phyloP scores from a whole-genome alignment of 2,329 filamentous ascomycete species.

The Aspergillus caelatus region DNA sequence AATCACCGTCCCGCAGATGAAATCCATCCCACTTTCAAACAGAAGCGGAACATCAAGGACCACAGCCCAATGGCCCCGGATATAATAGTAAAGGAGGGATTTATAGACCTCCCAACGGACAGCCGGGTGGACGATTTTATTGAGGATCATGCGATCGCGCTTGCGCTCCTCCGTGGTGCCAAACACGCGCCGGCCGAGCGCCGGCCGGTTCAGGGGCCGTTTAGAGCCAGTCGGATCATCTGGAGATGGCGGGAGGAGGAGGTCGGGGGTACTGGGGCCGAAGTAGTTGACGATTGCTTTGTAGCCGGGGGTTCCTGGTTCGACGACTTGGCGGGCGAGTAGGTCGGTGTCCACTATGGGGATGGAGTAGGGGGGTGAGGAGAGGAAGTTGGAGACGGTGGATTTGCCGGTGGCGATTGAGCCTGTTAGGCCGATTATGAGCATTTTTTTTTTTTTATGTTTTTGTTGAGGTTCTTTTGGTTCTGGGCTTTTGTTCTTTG shows the following conservation, averaged over 20 bases:
- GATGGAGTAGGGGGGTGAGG: constrained; percentile 77
- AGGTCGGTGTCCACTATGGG: constrained; percentile 94
- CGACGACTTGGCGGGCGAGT: constrained; percentile 88
- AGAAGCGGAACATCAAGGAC: constrained; percentile 90
- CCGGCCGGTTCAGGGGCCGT: constrained; percentile 78
- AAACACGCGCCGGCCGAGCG: constrained; percentile 83
- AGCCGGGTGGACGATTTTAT: constrained; percentile 89
- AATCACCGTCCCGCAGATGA: constrained; percentile 79
- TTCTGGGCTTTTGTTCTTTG: neutral
- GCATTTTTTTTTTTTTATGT: constrained; percentile 61
- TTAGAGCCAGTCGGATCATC: constrained; percentile 35
- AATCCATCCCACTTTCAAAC: constrained; percentile 85
- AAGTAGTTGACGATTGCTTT: constrained; percentile 81
- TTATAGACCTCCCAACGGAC: constrained; percentile 82
- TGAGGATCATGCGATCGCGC: constrained; percentile 75
- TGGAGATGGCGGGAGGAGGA: constrained; percentile 65
- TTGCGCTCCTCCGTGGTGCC: constrained; percentile 71
- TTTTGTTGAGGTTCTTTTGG: neutral
- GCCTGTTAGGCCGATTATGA: constrained; percentile 92
- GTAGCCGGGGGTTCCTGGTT: constrained; percentile 86
- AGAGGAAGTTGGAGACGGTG: constrained; percentile 84
- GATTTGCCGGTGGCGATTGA: constrained; percentile 99
- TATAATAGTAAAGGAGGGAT: constrained; percentile 70
- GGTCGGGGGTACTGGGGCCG: constrained; percentile 77
- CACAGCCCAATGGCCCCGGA: constrained; percentile 80